Conservation (phyloP, 768 basidiomycete genomes). For the Tylopilus vinaceipallidus region DNA sequence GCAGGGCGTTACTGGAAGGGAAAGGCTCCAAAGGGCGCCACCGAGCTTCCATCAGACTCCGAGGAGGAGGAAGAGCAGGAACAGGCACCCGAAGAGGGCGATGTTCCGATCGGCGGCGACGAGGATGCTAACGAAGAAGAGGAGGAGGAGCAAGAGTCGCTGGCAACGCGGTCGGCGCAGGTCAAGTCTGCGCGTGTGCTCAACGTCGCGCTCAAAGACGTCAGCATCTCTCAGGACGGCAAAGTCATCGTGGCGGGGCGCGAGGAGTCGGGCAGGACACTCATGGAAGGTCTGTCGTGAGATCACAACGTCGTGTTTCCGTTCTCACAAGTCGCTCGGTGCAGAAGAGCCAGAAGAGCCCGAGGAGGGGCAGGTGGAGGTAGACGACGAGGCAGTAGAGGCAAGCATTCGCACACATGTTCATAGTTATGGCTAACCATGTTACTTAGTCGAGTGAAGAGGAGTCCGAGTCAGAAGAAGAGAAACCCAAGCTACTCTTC, state of each 20-base stretch:
- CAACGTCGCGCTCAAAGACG: conserved; percentile 75
- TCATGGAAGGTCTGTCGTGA: conserved; percentile 46
- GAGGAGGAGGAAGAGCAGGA: conserved; percentile 57
- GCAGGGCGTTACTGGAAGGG: conserved; percentile 90
- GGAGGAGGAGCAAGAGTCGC: conserved; percentile 44
- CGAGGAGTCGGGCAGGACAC: conserved; percentile 76
- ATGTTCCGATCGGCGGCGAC: conserved; percentile 59
- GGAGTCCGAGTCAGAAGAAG: conserved; percentile 73
- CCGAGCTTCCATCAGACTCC: conserved; percentile 59
- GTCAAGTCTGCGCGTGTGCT: conserved; percentile 49
- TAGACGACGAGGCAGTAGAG: conserved; percentile 33
- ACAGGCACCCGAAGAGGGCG: conserved; percentile 45
- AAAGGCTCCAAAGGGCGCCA: conserved; percentile 76
- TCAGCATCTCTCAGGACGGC: conserved; percentile 77
- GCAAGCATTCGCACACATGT: conserved; percentile 31
- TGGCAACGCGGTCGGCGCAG: conserved; percentile 37
- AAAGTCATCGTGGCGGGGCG: conserved; percentile 78
- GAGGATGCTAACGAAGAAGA: conserved; percentile 49
- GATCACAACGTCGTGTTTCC: conserved; percentile 15
- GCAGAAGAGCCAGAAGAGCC: conserved; percentile 33
- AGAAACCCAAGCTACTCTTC: conserved; percentile 72
- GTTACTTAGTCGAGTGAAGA: conserved; percentile 78
- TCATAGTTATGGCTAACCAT: conserved; percentile 15
- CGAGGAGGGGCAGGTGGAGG: conserved; percentile 47
- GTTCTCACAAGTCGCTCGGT: conserved; percentile 3